These are phyloP conservation scores for Penicillium sp. DNA, from an alignment of 2,329 filamentous ascomycete genomes.

Conservation along the genomic window DNA sequence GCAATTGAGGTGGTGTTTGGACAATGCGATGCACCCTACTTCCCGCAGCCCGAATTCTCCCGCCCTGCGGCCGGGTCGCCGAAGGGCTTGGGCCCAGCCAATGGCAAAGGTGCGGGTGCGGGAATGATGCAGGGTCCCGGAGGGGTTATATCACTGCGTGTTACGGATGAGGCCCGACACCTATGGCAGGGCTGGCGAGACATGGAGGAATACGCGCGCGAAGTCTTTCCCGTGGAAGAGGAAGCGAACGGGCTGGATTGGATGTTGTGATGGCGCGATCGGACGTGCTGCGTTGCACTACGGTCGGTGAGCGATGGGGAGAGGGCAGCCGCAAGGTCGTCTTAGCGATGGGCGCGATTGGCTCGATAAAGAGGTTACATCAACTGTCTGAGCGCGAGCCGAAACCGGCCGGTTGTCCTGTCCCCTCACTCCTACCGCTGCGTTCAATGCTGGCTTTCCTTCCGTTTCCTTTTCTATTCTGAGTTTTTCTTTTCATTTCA, in stretches of 20 bases:
- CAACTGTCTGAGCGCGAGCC: no score
- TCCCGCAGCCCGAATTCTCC: constrained; percentile 51
- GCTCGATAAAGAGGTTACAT: no score
- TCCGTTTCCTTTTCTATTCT: no score
- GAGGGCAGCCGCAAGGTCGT: no score
- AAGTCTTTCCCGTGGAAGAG: constrained; percentile 90
- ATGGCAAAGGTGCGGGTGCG: constrained; percentile 34
- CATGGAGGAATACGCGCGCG: constrained; percentile 86
- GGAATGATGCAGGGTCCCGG: constrained; percentile 46
- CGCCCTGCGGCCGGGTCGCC: constrained; percentile 33
- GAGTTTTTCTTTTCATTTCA: no score
- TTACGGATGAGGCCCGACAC: constrained; percentile 65
- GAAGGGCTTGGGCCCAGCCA: constrained; percentile 31
- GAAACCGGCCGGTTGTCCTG: no score
- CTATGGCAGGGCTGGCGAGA: constrained; percentile 87
- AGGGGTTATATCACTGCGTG: constrained; percentile 54
- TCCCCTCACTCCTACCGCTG: no score
- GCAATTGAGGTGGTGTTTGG: constrained; percentile 54
- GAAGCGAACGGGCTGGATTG: constrained; percentile 86
- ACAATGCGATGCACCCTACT: constrained; percentile 53
- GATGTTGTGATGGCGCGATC: no score
- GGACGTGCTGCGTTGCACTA: no score
- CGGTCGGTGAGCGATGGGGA: no score
- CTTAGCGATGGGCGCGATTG: no score
- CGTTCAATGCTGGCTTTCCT: no score